phyloP scores from a whole-genome alignment of 805 yeast species.

The Yamadazyma takamatsuzukensis region DNA sequence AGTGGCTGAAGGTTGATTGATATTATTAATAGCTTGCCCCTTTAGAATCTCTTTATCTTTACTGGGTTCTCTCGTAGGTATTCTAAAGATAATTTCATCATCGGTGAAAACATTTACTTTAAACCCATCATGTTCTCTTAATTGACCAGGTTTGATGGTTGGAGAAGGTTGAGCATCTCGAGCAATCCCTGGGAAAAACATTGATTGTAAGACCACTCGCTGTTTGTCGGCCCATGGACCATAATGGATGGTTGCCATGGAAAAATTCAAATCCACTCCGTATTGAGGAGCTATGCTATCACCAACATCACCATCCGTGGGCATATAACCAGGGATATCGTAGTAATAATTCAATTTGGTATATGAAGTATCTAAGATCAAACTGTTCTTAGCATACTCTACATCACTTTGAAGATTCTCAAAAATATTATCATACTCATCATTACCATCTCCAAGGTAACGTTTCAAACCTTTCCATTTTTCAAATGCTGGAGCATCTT shows the following conservation, averaged over 20 bases:
- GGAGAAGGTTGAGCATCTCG: conserved; percentile 45
- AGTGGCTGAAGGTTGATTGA: conserved; percentile 4
- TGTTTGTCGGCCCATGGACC: conserved; percentile 98
- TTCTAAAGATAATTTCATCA: conserved; percentile 65
- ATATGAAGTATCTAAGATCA: conserved; percentile 57
- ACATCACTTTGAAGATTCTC: conserved; percentile 31
- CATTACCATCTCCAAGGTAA: conserved; percentile 46
- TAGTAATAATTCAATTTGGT: conserved; percentile 58
- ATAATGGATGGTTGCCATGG: conserved; percentile 66
- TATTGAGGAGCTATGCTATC: conserved; percentile 23
- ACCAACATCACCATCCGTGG: conserved; percentile 5
- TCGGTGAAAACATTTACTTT: conserved; percentile 50
- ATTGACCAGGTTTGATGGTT: conserved; percentile 39
- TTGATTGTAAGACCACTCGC: conserved; percentile 56
- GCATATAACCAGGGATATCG: conserved; percentile 62
- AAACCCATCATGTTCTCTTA: conserved; percentile 56
- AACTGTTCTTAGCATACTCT: conserved; percentile 82
- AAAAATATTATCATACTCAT: conserved; percentile 27
- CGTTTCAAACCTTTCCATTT: conserved; percentile 78
- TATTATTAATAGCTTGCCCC: conserved; percentile 7
- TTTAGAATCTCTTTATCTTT: conserved; percentile 50
- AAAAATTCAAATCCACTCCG: conserved; percentile 58
- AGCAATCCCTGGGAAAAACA: conserved; percentile 66
- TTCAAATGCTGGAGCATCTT: conserved; percentile 1
- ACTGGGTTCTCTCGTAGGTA: conserved; percentile 83